A percentile compares a stretch with the other conserved stretches of the same genome.
Conservation (phyloP, 1,139 yeast genomes). For the Hansenula lynferdii region DNA sequence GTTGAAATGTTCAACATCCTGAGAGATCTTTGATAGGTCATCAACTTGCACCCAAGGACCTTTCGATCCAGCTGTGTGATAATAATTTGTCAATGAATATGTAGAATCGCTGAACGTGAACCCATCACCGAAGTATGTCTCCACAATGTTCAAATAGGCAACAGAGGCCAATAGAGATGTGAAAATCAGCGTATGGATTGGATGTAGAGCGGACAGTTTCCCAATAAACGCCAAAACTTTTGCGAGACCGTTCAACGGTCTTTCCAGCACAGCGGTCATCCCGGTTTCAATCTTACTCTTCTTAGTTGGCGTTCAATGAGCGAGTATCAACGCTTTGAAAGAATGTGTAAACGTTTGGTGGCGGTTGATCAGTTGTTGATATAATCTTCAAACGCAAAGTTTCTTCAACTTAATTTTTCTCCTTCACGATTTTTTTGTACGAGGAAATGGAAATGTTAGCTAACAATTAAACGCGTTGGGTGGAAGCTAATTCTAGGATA, state of each 20-base stretch:
- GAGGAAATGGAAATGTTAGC: too few species aligned
- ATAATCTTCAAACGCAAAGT: too few species aligned
- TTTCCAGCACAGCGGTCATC: conserved; percentile 9
- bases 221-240: conserved; percentile 42
- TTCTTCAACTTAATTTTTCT: too few species aligned
- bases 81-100: conserved; percentile 10
- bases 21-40: conserved; percentile 26
- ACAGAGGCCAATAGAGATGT: conserved; percentile 74
- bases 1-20: conserved; percentile 39
- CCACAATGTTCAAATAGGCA: conserved; percentile 78
- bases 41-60: conserved; percentile 42
- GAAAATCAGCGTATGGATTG: conserved; percentile 80
- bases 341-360: too few species aligned
- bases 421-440: too few species aligned
- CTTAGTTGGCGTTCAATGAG: neutral
- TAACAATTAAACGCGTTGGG: too few species aligned
- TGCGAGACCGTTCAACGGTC: conserved; percentile 19
- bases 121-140: conserved; percentile 57
- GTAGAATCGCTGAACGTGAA: conserved; percentile 14
- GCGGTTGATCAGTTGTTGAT: too few species aligned
- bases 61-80: conserved; percentile 22
- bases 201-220: conserved; percentile 69
- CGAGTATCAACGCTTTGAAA: too few species aligned
- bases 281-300: too few species aligned
- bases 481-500: too few species aligned